phyloP scores from a whole-genome alignment of 2,329 filamentous ascomycete genomes.

The Phoma sp. region DNA sequence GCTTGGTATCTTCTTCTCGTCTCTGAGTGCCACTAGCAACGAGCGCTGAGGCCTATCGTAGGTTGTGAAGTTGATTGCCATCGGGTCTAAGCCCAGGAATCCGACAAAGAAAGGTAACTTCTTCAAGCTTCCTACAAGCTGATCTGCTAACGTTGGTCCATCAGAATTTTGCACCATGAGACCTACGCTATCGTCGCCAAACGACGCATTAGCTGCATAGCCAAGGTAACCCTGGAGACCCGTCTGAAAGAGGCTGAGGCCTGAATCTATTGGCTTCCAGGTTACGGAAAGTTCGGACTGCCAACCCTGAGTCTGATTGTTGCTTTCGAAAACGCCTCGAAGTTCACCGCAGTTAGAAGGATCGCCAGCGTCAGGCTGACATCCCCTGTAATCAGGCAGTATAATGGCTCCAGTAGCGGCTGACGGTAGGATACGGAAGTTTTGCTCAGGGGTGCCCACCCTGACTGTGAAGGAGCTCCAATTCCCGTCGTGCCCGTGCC shows the following conservation, averaged over 20 bases:
- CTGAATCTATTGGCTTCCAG: background rate
- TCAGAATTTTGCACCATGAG: conserved; percentile 38
- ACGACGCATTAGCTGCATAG: background rate
- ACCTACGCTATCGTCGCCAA: conserved; percentile 25
- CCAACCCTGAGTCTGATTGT: background rate
- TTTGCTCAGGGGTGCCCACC: conserved; percentile 37
- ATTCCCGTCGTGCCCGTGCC: conserved; percentile 20
- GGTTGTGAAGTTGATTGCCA: conserved; percentile 57
- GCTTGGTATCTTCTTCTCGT: conserved; percentile 1
- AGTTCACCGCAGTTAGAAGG: background rate
- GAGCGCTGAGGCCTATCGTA: conserved; percentile 35
- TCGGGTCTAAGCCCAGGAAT: conserved; percentile 50
- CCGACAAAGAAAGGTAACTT: conserved; percentile 24
- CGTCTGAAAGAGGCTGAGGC: background rate
- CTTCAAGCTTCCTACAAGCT: conserved; percentile 21
- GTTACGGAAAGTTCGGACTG: background rate
- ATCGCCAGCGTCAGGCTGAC: background rate
- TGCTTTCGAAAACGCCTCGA: conserved; percentile 1
- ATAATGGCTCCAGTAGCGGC: conserved; percentile 16
- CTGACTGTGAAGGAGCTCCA: conserved; percentile 39
- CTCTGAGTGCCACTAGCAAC: conserved; percentile 17
- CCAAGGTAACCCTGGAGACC: background rate
- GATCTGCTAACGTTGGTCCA: conserved; percentile 16
- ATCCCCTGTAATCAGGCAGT: conserved; percentile 9
- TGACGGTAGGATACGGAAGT: conserved; percentile 38